Evolutionary conservation across 176 grass and related monocot genomes (phyloP).

Genomic region (Carex cristatella): DNA sequence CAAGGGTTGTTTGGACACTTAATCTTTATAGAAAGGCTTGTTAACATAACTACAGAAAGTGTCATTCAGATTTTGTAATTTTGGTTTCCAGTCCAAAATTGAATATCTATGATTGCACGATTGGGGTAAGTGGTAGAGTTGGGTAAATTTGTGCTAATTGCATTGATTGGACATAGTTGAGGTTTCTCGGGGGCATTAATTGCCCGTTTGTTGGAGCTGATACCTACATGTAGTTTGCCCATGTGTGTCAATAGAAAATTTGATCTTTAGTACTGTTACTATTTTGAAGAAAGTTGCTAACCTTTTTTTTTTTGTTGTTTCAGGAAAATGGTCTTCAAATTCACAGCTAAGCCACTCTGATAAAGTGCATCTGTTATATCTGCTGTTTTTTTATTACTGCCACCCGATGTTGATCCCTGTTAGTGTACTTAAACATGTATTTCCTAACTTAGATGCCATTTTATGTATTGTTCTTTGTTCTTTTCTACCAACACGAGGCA

Average conservation of each 20-base stretch:
- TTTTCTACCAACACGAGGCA: not conserved
- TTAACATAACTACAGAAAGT: not conserved
- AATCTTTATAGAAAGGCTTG: not conserved
- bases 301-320: slow-evolving; percentile 3
- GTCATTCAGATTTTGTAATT: not conserved
- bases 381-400: slow-evolving; percentile 2
- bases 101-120: not conserved
- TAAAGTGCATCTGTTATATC: not conserved
- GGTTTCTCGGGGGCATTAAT: not conserved
- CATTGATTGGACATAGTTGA: not conserved
- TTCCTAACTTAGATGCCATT: not conserved
- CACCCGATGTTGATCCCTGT: not conserved
- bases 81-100: not conserved
- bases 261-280: not conserved
- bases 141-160: not conserved
- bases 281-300: slow-evolving; percentile 10
- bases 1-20: not conserved
- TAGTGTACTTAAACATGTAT: not conserved
- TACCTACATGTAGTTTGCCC: not conserved
- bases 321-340: not conserved
- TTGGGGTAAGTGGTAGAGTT: not conserved
- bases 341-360: too few species aligned
- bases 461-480: slow-evolving; percentile 1
- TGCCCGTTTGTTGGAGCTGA: not conserved
- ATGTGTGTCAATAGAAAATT: not conserved